These are phyloP conservation scores for Grosmannia penicillata DNA, from an alignment of 2,329 filamentous ascomycete species.

Conservation along the genomic window DNA sequence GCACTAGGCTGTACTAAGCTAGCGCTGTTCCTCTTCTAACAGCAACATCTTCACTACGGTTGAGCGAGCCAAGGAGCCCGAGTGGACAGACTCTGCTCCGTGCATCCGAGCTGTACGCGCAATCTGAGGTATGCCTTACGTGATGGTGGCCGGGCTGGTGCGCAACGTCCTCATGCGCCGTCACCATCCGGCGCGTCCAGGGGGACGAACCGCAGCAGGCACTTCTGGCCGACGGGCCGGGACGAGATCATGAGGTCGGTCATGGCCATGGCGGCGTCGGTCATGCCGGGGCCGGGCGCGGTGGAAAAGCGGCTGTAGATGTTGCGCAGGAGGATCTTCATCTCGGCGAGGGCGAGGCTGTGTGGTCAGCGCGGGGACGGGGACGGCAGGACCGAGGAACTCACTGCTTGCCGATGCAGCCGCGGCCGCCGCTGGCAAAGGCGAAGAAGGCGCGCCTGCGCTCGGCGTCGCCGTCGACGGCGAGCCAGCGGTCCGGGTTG, in stretches of 20 bases:
- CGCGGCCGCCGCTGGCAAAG: slow-evolving; percentile 49
- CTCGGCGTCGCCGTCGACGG: slow-evolving; percentile 57
- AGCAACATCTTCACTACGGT: too few relatives aligned
- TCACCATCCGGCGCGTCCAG: slow-evolving; percentile 5
- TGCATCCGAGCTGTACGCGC: too few relatives aligned
- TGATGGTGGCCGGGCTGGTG: too few relatives aligned
- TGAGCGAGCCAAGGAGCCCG: too few relatives aligned
- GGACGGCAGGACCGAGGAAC: slow-evolving; percentile 16
- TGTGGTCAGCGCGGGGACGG: neutral
- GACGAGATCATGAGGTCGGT: slow-evolving; percentile 54
- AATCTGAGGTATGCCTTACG: too few relatives aligned
- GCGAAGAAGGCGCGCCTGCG: slow-evolving; percentile 48
- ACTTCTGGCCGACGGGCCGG: slow-evolving; percentile 43
- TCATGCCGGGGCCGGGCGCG: slow-evolving; percentile 36
- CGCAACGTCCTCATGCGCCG: too few relatives aligned
- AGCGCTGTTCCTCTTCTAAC: too few relatives aligned
- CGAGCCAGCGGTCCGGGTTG: slow-evolving; percentile 72
- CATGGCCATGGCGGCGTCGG: slow-evolving; percentile 43
- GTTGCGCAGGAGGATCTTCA: slow-evolving; percentile 49
- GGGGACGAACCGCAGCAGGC: slow-evolving; percentile 34
- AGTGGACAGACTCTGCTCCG: too few relatives aligned
- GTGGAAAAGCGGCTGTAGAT: slow-evolving; percentile 47
- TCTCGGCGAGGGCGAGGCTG: slow-evolving; percentile 49
- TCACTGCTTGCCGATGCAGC: slow-evolving; percentile 54
- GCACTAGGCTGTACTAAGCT: too few relatives aligned